Evolutionary conservation across 768 basidiomycete species (phyloP), one percentile per base, ranked within the genome.

Genomic region (Lactarius sp.): DNA sequence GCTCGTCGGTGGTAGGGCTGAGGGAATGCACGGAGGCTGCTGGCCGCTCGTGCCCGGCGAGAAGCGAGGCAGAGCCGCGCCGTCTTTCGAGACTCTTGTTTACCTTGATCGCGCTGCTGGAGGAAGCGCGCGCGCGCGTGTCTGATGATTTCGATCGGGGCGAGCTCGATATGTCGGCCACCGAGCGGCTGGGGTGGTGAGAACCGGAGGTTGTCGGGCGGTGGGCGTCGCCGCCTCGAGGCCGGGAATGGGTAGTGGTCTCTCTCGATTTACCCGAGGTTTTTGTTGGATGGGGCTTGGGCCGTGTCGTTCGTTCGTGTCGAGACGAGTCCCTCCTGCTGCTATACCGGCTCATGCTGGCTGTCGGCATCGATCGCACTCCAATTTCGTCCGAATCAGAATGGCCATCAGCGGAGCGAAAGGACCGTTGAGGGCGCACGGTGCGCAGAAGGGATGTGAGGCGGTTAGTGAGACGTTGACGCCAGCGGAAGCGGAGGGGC

Each of bases 401-500:
- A 39, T 62, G 60, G 50, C 56, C 67, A 46, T 22, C 67, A 16
- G 56, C 61, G 33, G 67, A 68, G n/a, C 71, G 71, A 57, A 74
- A 70, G 14, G 72, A 74, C 52, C 72, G 71, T 36, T 71, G 69
- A 4, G 75, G 71, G 27, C 80, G 78, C 53, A 78, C 75, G 49
- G 74, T 77, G 31, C 79, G 80, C 55, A 84, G 76, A 46, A 88
- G 69, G 12, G 81, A 79, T 3, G 82, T 80, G 36, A 87, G 75
- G 56, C 82, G 68, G 58, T 73, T 68, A 10, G 74, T 73, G 51
- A 79, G 68, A 22, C 76, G 78, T 50, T 81, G 78, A 18, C 81
- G 77, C 83, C 83, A 87, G 56, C 79, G 80, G 71, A 88, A 90
- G 64, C 77, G 82, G 5, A 87, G 81, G 0, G 76, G 71, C 9